These are phyloP conservation scores for Phoma sp. DNA, from an alignment of 2,329 filamentous ascomycete species.

Conservation along the genomic window DNA sequence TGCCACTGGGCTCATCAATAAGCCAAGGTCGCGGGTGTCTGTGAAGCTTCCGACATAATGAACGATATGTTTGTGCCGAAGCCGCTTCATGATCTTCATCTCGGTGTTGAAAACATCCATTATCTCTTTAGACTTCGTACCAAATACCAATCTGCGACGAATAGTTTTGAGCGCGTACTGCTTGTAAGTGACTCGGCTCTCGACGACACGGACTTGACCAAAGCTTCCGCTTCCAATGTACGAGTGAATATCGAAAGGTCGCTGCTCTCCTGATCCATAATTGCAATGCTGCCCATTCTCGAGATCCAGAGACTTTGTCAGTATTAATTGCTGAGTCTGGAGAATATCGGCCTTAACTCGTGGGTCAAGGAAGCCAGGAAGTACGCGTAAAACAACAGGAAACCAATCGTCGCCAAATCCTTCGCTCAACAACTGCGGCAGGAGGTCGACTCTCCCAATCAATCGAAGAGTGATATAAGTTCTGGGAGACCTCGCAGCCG, in stretches of 20 bases:
- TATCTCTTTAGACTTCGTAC: neutral
- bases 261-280: slow-evolving; percentile 24
- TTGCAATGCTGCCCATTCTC: slow-evolving; percentile 31
- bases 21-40: slow-evolving; percentile 30
- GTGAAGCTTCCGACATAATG: slow-evolving; percentile 39
- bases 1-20: slow-evolving; percentile 36
- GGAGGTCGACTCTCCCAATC: slow-evolving; percentile 25
- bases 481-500: slow-evolving; percentile 22
- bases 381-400: slow-evolving; percentile 24
- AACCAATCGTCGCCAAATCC: slow-evolving; percentile 38
- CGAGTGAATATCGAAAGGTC: slow-evolving; percentile 27
- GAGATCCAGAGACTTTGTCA: slow-evolving; percentile 25
- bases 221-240: slow-evolving; percentile 32
- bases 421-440: slow-evolving; percentile 25
- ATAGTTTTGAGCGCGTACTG: slow-evolving; percentile 42
- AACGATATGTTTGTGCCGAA: slow-evolving; percentile 37
- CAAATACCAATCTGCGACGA: slow-evolving; percentile 13
- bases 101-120: slow-evolving; percentile 33
- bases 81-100: slow-evolving; percentile 29
- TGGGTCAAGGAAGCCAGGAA: slow-evolving; percentile 27
- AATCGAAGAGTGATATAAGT: slow-evolving; percentile 37
- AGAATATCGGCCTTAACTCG: slow-evolving; percentile 23
- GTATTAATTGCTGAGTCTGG: slow-evolving; percentile 25
- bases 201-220: slow-evolving; percentile 32
- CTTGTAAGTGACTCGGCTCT: slow-evolving; percentile 30